Evolutionary conservation across 2,329 filamentous ascomycete genomes (phyloP), one percentile per base, ranked within the genome.

Genomic region (Stagonosporopsis chrysanthemi): DNA sequence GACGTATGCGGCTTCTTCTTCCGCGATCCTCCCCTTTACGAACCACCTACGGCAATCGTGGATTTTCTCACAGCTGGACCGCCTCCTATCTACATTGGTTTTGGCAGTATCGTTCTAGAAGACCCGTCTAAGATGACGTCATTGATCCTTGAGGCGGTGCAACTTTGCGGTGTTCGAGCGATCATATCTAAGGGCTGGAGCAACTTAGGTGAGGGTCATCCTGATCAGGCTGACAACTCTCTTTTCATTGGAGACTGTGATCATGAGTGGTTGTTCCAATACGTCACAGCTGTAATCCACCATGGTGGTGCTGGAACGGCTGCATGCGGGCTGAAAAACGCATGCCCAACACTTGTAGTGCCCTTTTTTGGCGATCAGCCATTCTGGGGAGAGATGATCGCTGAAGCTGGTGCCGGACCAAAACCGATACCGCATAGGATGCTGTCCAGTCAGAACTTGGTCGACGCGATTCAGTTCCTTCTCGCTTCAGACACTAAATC

Each of bases 271-370:
- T 79, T 96, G 0, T 96, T 96, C 73, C 82, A 90, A 60, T 86
- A 84, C 39, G 90, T 95, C 2, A 88, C 89, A 0, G 88, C 86
- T 38, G 91, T 96, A 1, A 88, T 93, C 4, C 91, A 96, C 68
- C 91, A 95, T 60, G 91, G 91, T 15, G 91, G 91, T 53, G 91
- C 91, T 3, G 91, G 91, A n/a, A 96, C 91, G 2, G 92, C 90
- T 0, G 90, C 91, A 0, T 90, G 90, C 0, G 91, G 91, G 7
- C 88, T 96, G 56, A 84, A 88, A 17, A 85, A 87, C 2, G 91
- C 90, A 19, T 88, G 87, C 43, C 91, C 91, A 1, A 95, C 91
- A 0, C 83, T 92, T 2, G 82, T 96, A 1, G 86, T 96, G 0
- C 91, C 91, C 0, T 96, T 96, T 78, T 96, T 74, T 46, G 69